Base-by-base conservation (phyloP, 2,329 filamentous ascomycete species). In the Hymenoscyphus fructigenus region DNA sequence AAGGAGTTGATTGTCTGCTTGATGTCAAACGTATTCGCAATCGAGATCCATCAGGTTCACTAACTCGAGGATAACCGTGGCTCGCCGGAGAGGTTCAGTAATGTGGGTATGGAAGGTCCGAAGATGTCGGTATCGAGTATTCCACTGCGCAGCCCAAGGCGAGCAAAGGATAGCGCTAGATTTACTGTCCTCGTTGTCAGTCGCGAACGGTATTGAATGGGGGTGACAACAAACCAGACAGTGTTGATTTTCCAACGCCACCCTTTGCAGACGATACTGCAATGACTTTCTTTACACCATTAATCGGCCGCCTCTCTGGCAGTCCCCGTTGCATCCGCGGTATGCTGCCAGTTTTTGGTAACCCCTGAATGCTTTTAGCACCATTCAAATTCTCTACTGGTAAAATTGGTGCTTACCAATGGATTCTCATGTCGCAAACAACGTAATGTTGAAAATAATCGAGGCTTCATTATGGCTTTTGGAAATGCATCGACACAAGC, bases 221-320 rank as follows among this genome's bases (percentile, higher is more conserved):
- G n/a, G 38, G 3, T 47, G 26, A 5, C 6, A 57, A 77, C 78
- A 61, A 73, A 91, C 91, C 90, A 65, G 94, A 89, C 56, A 98
- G 88, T 7, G 95, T 99, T 71, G 92, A 97, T 76, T 99, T 99
- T 1, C 95, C 95, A 0, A 99, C 95, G n/a, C 95, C 95, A 2
- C 95, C 95, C 76, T 99, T 99, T 15, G 95, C 95, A 1, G 93
- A 98, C 3, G 93, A 97, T 15, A 99, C 92, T n/a, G 93, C 93
- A 65, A 99, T 87, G n/a, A 97, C 88, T 76, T 96, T 97, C 69
- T 88, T 85, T 28, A 99, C 94, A 76, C 93, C 88, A 29, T 85
- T 85, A 71, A 99, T 96, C 71, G 86, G 88, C 69, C 92, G 86
- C 73, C 90, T 89, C 71, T 92, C 86, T 0, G 95, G 94, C 12